Percentiles rank a stretch among this genome's conserved stretches.
Conservation (phyloP, 2,329 filamentous ascomycete genomes). For the Aspergillus tanneri region DNA sequence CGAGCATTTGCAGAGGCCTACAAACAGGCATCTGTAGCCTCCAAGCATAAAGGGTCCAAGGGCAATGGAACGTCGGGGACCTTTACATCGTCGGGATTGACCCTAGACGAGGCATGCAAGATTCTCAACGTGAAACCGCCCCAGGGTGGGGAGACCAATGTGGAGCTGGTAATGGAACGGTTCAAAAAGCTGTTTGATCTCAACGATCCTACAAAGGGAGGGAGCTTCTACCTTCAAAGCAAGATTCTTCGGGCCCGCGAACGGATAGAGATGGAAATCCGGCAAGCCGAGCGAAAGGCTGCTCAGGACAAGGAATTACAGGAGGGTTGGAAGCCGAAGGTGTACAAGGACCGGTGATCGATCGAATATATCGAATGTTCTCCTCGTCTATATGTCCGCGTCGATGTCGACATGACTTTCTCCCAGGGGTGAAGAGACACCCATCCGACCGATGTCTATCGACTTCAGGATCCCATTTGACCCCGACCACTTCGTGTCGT, state of each 20-base stretch:
- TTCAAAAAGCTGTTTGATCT: constrained; percentile 95
- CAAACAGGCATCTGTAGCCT: constrained; percentile 87
- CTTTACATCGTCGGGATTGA: constrained; percentile 69
- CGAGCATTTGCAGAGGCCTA: constrained; percentile 93
- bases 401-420: no score
- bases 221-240: constrained; percentile 97
- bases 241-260: constrained; percentile 91
- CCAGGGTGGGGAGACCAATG: constrained; percentile 70
- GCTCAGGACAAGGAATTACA: constrained; percentile 74
- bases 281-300: constrained; percentile 67
- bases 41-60: constrained; percentile 70
- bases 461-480: not conserved
- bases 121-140: constrained; percentile 95
- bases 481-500: not conserved
- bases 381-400: not conserved
- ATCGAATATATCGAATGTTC: not conserved
- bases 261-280: constrained; percentile 82
- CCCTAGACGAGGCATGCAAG: constrained; percentile 93
- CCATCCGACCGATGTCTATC: no score
- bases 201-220: constrained; percentile 93
- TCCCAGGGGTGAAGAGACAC: no score
- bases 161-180: constrained; percentile 75
- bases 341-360: constrained; percentile 77
- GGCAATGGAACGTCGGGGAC: constrained; percentile 58
- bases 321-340: constrained; percentile 90